Conservation (phyloP, 2,329 filamentous ascomycete species). For the Colletotrichum abscissum region DNA sequence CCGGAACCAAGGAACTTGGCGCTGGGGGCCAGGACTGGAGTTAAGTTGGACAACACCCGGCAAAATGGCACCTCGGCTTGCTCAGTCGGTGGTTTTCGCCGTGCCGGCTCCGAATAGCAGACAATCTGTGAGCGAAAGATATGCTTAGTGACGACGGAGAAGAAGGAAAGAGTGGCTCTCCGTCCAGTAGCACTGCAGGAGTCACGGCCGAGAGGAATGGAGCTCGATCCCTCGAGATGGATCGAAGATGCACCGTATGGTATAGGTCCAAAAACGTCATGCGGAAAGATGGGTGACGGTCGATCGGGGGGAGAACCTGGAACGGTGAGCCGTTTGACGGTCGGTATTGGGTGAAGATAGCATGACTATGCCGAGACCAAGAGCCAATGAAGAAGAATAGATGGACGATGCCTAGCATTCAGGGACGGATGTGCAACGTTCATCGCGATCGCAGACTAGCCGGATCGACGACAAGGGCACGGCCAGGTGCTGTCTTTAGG, state of each 20-base stretch:
- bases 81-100: background rate
- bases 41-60: conserved; percentile 6
- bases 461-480: background rate
- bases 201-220: background rate
- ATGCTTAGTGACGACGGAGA: background rate
- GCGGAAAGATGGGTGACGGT: background rate
- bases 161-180: background rate
- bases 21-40: background rate
- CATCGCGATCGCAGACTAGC: background rate
- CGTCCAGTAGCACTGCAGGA: background rate
- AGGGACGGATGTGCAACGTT: background rate
- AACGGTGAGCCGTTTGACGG: background rate
- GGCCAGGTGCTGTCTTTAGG: background rate
- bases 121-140: background rate
- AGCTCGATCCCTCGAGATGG: background rate
- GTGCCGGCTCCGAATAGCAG: background rate
- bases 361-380: background rate
- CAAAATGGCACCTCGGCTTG: background rate
- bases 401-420: background rate
- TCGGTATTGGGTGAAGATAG: background rate
- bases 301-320: background rate
- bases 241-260: background rate
- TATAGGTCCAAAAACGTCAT: background rate
- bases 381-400: background rate
- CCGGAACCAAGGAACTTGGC: background rate